phyloP scores from a whole-genome alignment of 441 rosid genomes.

The Arabidopsis hybrid region DNA sequence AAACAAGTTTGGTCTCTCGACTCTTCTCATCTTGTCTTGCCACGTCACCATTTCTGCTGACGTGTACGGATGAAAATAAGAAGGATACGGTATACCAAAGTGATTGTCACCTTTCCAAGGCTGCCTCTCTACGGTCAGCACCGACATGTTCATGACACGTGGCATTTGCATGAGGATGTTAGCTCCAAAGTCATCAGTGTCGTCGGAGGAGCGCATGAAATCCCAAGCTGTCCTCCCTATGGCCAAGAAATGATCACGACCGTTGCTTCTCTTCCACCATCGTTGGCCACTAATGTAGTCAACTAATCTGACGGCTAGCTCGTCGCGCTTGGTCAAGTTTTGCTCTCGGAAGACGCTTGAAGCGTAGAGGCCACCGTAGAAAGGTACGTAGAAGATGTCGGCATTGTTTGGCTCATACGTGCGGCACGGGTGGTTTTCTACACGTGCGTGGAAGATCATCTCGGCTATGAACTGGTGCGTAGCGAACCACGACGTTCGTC shows the following conservation, averaged over 20 bases:
- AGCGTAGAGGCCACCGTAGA: conserved; percentile 64
- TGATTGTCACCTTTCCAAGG: conserved; percentile 62
- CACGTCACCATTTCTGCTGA: conserved; percentile 53
- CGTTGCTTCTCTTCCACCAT: conserved; percentile 64
- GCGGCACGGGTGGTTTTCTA: conserved; percentile 59
- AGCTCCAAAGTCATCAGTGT: conserved; percentile 62
- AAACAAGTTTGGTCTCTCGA: conserved; percentile 52
- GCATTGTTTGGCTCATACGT: conserved; percentile 64
- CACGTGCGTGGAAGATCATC: conserved; percentile 54
- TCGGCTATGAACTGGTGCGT: conserved; percentile 55
- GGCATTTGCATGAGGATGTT: conserved; percentile 65
- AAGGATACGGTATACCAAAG: conserved; percentile 73
- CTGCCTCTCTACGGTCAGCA: conserved; percentile 63
- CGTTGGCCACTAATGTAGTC: conserved; percentile 46
- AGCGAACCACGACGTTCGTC: conserved; percentile 35
- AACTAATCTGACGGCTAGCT: conserved; percentile 46
- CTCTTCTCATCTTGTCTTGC: conserved; percentile 53
- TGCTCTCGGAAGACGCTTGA: conserved; percentile 61
- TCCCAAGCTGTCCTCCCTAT: conserved; percentile 76
- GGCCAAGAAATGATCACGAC: conserved; percentile 76
- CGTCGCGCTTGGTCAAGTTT: conserved; percentile 53
- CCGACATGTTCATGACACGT: conserved; percentile 62
- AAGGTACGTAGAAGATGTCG: conserved; percentile 64
- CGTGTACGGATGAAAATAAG: conserved; percentile 70
- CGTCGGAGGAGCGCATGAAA: conserved; percentile 48